Percentiles rank a stretch among this genome's conserved stretches.
phyloP scores from a whole-genome alignment of 306 rosid species.

The Rosa lucieae region DNA sequence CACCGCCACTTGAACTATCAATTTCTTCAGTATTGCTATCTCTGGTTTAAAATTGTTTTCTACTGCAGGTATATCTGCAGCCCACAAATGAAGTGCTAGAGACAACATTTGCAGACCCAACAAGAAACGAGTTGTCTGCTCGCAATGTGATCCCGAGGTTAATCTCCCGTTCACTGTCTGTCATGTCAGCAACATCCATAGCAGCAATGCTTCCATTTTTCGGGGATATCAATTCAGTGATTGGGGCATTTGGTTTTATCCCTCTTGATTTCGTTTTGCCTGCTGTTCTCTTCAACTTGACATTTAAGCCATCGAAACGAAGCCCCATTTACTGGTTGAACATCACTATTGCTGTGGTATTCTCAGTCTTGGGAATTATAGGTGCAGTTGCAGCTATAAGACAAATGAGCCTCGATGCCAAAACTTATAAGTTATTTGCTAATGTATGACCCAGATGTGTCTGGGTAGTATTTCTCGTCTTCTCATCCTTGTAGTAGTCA shows the following conservation, averaged over 20 bases:
- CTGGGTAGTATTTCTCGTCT: too few species aligned
- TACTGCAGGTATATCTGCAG: constrained; percentile 64
- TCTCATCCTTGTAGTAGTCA: too few species aligned
- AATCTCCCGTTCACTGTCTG: constrained; percentile 50
- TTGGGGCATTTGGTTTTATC: constrained; percentile 84
- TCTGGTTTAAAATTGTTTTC: neutral
- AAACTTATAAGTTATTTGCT: constrained; percentile 57
- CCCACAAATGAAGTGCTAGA: constrained; percentile 76
- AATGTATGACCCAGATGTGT: constrained; percentile 36
- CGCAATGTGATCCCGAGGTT: constrained; percentile 67
- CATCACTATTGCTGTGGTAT: constrained; percentile 41
- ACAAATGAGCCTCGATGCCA: constrained; percentile 65
- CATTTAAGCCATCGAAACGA: constrained; percentile 68
- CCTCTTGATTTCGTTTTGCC: constrained; percentile 86
- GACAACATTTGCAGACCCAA: constrained; percentile 50
- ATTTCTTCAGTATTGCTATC: neutral
- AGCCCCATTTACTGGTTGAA: constrained; percentile 58
- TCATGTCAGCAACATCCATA: constrained; percentile 41
- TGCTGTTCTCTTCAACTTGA: constrained; percentile 57
- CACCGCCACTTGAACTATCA: neutral
- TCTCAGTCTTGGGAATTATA: constrained; percentile 54
- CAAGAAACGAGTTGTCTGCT: constrained; percentile 42
- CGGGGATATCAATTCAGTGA: constrained; percentile 65
- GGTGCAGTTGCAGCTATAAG: constrained; percentile 73
- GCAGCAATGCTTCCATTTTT: constrained; percentile 92